A percentile compares a stretch with the other conserved stretches of the same genome.
These are phyloP conservation scores for Ophiostoma australiae DNA, from an alignment of 2,329 filamentous ascomycete genomes.

Conservation along the genomic window DNA sequence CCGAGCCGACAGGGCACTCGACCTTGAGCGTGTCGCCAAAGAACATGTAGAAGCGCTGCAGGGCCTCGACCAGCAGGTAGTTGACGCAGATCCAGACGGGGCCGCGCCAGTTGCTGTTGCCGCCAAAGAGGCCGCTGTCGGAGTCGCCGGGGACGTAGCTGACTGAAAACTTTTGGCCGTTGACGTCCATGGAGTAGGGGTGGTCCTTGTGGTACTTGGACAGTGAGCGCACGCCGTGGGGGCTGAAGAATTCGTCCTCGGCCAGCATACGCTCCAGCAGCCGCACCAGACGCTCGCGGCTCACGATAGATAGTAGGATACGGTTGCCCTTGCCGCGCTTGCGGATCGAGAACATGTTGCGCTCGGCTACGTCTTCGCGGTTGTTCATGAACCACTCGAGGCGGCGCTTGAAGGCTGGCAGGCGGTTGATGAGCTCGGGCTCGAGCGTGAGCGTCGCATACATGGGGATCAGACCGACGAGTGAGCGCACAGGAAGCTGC, in stretches of 20 bases:
- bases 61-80: slow-evolving; percentile 85
- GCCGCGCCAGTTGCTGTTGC: slow-evolving; percentile 96
- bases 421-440: slow-evolving; percentile 84
- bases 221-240: slow-evolving; percentile 84
- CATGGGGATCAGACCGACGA: slow-evolving; percentile 88
- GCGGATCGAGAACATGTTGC: slow-evolving; percentile 90
- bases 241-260: slow-evolving; percentile 85
- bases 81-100: slow-evolving; percentile 97
- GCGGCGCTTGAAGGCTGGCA: slow-evolving; percentile 88
- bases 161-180: slow-evolving; percentile 82
- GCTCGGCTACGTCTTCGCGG: slow-evolving; percentile 76
- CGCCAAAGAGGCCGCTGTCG: slow-evolving; percentile 88
- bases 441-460: slow-evolving; percentile 90
- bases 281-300: slow-evolving; percentile 83
- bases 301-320: slow-evolving; percentile 82
- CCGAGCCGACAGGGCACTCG: slow-evolving; percentile 89
- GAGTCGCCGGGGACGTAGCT: slow-evolving; percentile 93
- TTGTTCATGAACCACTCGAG: slow-evolving; percentile 93
- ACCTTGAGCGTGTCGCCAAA: slow-evolving; percentile 85
- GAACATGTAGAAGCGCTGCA: slow-evolving; percentile 95
- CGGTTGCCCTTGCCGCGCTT: slow-evolving; percentile 87
- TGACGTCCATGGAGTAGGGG: slow-evolving; percentile 92
- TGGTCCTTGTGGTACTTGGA: slow-evolving; percentile 88
- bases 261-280: slow-evolving; percentile 90
- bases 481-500: slow-evolving; percentile 83